These are phyloP conservation scores for Erythrophleum fordii DNA, from an alignment of 306 rosid genomes.

Conservation along the genomic window DNA sequence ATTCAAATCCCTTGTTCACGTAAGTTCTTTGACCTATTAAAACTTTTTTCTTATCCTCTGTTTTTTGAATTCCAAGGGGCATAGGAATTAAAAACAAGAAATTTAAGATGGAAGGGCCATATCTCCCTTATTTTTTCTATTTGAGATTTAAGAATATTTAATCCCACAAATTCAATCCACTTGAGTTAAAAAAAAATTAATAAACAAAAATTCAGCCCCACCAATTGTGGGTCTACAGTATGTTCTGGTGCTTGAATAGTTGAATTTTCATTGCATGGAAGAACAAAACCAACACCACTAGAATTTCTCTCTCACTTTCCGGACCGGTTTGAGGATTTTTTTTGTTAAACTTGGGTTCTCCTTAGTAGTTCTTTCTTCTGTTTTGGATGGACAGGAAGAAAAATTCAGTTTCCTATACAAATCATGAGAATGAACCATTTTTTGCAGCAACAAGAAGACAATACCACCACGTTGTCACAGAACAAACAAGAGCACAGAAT, in stretches of 20 bases:
- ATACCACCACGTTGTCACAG: constrained; percentile 50
- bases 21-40: too few relatives aligned
- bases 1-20: too few relatives aligned
- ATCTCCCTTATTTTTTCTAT: neutral
- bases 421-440: constrained; percentile 51
- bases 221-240: constrained; percentile 44
- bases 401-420: constrained; percentile 57
- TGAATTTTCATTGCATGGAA: constrained; percentile 53
- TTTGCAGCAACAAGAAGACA: constrained; percentile 67
- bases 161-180: neutral
- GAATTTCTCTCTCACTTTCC: constrained; percentile 33
- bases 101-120: neutral
- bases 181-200: constrained; percentile 29
- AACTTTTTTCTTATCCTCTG: neutral
- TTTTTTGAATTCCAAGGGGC: neutral
- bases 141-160: neutral
- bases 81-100: neutral
- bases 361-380: constrained; percentile 46
- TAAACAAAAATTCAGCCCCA: constrained; percentile 47
- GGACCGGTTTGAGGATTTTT: neutral
- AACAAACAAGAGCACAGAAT: constrained; percentile 50
- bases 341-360: constrained; percentile 42
- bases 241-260: constrained; percentile 48
- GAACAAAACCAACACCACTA: constrained; percentile 44
- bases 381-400: constrained; percentile 73